phyloP scores from a whole-genome alignment of 2,329 filamentous ascomycete genomes.

The Harringtonia aguacate region DNA sequence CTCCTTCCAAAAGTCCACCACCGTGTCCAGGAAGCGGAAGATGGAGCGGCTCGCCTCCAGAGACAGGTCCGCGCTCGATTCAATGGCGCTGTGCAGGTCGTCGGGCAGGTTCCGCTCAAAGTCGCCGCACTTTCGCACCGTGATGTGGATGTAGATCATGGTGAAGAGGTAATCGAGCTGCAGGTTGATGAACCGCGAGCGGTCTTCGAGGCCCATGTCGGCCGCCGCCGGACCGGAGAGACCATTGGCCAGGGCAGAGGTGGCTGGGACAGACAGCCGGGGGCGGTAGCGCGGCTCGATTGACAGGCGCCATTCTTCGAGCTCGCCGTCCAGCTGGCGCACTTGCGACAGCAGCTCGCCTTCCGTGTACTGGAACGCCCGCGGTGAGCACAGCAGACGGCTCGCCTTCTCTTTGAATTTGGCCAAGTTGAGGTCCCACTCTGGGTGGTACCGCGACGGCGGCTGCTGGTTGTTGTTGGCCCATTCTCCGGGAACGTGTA shows the following conservation, averaged over 20 bases:
- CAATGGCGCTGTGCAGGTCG: neutral
- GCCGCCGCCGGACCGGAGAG: neutral
- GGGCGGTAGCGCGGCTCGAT: neutral
- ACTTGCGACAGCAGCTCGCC: neutral
- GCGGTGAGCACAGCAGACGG: neutral
- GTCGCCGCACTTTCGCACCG: neutral
- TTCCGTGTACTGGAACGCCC: neutral
- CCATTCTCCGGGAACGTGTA: neutral
- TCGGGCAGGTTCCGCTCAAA: neutral
- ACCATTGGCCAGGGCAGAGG: neutral
- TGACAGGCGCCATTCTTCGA: neutral
- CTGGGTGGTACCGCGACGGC: neutral
- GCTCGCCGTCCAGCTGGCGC: neutral
- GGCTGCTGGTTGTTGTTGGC: neutral
- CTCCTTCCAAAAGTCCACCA: neutral
- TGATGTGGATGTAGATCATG: slow-evolving; percentile 1
- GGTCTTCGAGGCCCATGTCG: neutral
- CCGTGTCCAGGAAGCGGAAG: neutral
- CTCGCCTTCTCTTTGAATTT: neutral
- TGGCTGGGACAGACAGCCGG: neutral
- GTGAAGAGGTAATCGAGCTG: slow-evolving; percentile 1
- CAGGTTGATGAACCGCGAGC: neutral
- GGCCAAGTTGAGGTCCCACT: neutral
- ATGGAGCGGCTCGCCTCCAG: neutral
- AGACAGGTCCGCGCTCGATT: slow-evolving; percentile 1